Percentiles rank a stretch among this genome's conserved stretches.
Conservation (phyloP, 805 yeast species). For the Zygotorulaspora florentina region DNA sequence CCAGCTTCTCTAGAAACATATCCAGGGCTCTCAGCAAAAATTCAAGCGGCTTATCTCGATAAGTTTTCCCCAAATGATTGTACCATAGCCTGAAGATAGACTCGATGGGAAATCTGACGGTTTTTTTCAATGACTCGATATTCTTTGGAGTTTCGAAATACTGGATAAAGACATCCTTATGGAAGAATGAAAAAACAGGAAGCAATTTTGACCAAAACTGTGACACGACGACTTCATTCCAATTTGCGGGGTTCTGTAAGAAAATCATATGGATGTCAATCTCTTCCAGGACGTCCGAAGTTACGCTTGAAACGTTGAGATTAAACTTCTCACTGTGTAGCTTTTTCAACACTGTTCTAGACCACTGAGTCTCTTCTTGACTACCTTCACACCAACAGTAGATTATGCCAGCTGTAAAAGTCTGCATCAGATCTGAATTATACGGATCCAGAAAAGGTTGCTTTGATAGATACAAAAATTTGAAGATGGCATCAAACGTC, state of each 20-base stretch:
- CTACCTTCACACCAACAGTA: constrained; percentile 55
- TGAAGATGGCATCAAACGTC: constrained; percentile 38
- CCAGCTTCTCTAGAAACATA: constrained; percentile 41
- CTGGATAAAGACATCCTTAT: constrained; percentile 23
- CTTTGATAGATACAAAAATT: constrained; percentile 28
- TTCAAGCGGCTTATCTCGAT: constrained; percentile 42
- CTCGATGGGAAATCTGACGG: constrained; percentile 29
- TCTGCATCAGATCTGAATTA: constrained; percentile 12
- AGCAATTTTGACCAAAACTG: constrained; percentile 33
- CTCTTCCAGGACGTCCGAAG: constrained; percentile 50
- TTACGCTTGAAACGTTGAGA: constrained; percentile 21
- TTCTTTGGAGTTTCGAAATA: constrained; percentile 31
- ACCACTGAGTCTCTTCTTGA: constrained; percentile 46
- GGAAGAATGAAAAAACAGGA: constrained; percentile 30
- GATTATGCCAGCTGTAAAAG: constrained; percentile 47
- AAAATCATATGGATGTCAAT: constrained; percentile 46
- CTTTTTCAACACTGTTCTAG: constrained; percentile 34
- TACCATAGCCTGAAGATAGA: constrained; percentile 35
- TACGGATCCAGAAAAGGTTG: constrained; percentile 27
- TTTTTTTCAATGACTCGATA: constrained; percentile 29
- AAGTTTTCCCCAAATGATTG: constrained; percentile 26
- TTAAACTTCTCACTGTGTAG: constrained; percentile 15
- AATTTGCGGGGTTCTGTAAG: constrained; percentile 51
- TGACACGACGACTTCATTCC: constrained; percentile 34
- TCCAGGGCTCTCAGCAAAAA: constrained; percentile 50